These are phyloP conservation scores for Pichia sp. DNA, from an alignment of 1,139 yeast genomes.

Conservation along the genomic window DNA sequence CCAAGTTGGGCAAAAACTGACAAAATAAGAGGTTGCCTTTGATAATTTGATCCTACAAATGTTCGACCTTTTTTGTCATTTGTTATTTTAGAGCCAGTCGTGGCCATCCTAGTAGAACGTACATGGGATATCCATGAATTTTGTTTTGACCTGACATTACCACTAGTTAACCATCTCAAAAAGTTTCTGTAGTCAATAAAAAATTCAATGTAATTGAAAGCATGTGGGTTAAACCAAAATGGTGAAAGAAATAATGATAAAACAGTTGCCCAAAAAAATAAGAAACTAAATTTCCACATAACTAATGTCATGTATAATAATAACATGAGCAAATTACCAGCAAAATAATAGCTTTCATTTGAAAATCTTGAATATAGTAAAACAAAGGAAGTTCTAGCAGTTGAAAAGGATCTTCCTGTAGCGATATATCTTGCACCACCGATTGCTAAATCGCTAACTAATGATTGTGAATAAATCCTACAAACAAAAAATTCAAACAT, in stretches of 20 bases:
- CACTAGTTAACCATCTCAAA: constrained; percentile 41
- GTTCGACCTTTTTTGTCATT: constrained; percentile 21
- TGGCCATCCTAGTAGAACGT: constrained; percentile 35
- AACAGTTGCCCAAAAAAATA: constrained; percentile 47
- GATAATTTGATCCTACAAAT: constrained; percentile 31
- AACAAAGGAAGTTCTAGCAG: constrained; percentile 40
- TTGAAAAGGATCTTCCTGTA: constrained; percentile 52
- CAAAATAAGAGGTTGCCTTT: constrained; percentile 36
- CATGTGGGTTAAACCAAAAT: constrained; percentile 47
- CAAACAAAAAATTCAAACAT: constrained; percentile 50
- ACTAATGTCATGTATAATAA: constrained; percentile 39
- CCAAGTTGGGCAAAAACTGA: constrained; percentile 32
- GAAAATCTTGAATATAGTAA: constrained; percentile 43
- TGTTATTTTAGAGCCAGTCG: constrained; percentile 40
- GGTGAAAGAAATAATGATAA: constrained; percentile 41
- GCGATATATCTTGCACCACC: constrained; percentile 53
- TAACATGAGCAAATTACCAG: constrained; percentile 35
- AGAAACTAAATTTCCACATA: constrained; percentile 42
- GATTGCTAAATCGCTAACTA: constrained; percentile 41
- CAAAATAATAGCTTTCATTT: constrained; percentile 40
- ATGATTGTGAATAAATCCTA: constrained; percentile 43
- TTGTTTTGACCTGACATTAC: constrained; percentile 32
- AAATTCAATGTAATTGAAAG: constrained; percentile 43
- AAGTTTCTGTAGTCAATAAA: constrained; percentile 42
- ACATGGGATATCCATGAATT: constrained; percentile 40